phyloP scores from a whole-genome alignment of 257 asterid species.

The Nemophila menziesii region DNA sequence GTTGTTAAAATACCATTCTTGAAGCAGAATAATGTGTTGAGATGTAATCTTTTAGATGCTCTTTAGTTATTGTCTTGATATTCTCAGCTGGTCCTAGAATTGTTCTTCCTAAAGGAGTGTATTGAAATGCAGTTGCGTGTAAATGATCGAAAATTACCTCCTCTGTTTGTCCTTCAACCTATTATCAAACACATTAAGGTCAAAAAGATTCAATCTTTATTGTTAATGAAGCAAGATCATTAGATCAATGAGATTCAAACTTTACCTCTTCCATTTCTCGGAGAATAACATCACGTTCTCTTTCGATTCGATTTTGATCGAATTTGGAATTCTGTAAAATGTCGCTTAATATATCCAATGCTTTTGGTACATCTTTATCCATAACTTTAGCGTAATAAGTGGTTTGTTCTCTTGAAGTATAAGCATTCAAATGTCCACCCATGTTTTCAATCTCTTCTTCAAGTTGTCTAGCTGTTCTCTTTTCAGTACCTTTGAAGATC shows the following conservation, averaged over 20 bases:
- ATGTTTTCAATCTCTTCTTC: conserved; percentile 98
- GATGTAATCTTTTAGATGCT: conserved; percentile 45
- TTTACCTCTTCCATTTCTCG: conserved; percentile 97
- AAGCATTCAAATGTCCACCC: conserved; percentile 96
- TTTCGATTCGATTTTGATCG: conserved; percentile 41
- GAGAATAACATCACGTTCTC: conserved; percentile 88
- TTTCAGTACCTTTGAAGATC: conserved; percentile 93
- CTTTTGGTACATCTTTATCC: conserved; percentile 50
- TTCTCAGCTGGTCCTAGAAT: conserved; percentile 84
- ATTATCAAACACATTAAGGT: conserved; percentile 6
- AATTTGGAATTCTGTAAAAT: conserved; percentile 79
- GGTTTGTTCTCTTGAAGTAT: conserved; percentile 91
- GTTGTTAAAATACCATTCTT: conserved; percentile 37
- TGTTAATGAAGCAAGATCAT: too few relatives aligned
- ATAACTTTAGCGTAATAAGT: conserved; percentile 73
- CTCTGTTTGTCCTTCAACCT: conserved; percentile 78
- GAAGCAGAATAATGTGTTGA: conserved; percentile 73
- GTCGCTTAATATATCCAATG: conserved; percentile 69
- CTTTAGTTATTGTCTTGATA: conserved; percentile 41
- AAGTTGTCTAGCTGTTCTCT: conserved; percentile 46
- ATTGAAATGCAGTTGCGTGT: conserved; percentile 89
- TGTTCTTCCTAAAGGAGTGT: conserved; percentile 73
- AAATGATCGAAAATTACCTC: conserved; percentile 87
- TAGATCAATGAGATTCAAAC: not conserved
- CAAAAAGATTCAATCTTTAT: not conserved